phyloP scores from a whole-genome alignment of 1,284 basidiomycete species.

The Entoloma clypeatum region DNA sequence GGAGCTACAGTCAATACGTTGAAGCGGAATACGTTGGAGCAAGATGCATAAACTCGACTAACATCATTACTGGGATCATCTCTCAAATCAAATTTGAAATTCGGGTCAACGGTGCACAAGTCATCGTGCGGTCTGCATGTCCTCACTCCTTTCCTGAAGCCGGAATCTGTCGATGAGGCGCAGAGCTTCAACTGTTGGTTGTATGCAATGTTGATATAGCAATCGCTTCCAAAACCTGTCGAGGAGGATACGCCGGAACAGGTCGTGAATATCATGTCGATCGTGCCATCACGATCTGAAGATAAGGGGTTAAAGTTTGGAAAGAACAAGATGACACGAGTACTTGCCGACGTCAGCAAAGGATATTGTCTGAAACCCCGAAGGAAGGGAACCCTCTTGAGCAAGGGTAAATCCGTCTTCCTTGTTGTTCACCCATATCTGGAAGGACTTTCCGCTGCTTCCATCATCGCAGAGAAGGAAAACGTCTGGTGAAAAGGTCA shows the following conservation, averaged over 20 bases:
- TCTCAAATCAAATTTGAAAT: slow-evolving; percentile 76
- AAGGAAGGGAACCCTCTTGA: slow-evolving; percentile 68
- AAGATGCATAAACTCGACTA: no score
- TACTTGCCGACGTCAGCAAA: slow-evolving; percentile 89
- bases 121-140: slow-evolving; percentile 75
- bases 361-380: slow-evolving; percentile 74
- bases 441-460: slow-evolving; percentile 58
- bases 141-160: slow-evolving; percentile 46
- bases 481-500: slow-evolving; percentile 53
- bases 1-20: slow-evolving; percentile 6
- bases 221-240: slow-evolving; percentile 69
- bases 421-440: slow-evolving; percentile 91
- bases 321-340: neutral
- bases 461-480: slow-evolving; percentile 84
- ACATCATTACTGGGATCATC: slow-evolving; percentile 55
- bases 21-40: slow-evolving; percentile 2
- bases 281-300: slow-evolving; percentile 90
- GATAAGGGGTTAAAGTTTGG: slow-evolving; percentile 3
- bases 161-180: slow-evolving; percentile 43
- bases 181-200: slow-evolving; percentile 91
- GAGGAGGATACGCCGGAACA: slow-evolving; percentile 69
- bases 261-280: slow-evolving; percentile 90
- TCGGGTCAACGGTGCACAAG: slow-evolving; percentile 78
- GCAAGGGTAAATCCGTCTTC: slow-evolving; percentile 70
- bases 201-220: slow-evolving; percentile 89